phyloP scores from a whole-genome alignment of 129 eudicot genomes.

The Centaurea solstitialis region DNA sequence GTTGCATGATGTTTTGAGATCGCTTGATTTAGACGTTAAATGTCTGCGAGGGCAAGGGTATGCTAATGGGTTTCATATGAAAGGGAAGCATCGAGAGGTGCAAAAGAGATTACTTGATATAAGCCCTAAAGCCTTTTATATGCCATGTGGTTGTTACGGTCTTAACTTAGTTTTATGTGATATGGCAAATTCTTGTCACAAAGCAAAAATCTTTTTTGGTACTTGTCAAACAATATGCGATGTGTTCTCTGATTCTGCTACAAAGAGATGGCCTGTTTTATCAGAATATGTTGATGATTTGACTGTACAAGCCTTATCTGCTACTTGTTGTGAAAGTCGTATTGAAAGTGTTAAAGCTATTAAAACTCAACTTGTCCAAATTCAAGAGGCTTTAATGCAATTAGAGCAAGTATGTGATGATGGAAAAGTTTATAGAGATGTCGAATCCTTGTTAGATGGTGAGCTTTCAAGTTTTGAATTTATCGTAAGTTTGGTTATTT shows the following conservation, averaged over 20 bases:
- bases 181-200: neutral
- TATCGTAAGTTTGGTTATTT: neutral
- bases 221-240: neutral
- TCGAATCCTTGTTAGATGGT: neutral
- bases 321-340: neutral
- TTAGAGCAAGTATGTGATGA: neutral
- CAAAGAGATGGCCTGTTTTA: neutral
- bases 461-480: neutral
- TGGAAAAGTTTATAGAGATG: neutral
- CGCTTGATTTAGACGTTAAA: neutral
- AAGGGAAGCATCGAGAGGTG: neutral
- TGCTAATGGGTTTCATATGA: neutral
- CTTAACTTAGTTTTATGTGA: neutral
- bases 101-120: neutral
- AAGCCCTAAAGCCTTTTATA: neutral
- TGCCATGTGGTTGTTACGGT: neutral
- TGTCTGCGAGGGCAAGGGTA: neutral
- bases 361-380: neutral
- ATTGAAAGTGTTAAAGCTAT: neutral
- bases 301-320: neutral
- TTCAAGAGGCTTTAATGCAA: neutral
- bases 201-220: neutral
- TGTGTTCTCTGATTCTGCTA: neutral
- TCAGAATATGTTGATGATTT: neutral
- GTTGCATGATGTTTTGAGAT: neutral